A percentile compares a stretch with the other conserved stretches of the same genome.
phyloP scores from a whole-genome alignment of 2,329 filamentous ascomycete species.

The Alternaria brassicae region DNA sequence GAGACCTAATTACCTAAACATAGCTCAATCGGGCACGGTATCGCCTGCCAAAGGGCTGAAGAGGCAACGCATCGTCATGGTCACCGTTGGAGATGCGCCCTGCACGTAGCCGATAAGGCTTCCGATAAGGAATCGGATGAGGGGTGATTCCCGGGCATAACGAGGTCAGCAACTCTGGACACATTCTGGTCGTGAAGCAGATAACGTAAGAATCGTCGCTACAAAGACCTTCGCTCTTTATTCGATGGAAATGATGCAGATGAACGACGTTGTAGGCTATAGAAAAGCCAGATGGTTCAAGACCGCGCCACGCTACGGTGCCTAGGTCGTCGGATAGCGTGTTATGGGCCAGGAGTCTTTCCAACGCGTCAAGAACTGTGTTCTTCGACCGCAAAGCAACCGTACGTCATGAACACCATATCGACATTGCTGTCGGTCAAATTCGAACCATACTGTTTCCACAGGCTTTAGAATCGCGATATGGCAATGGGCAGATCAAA shows the following conservation, averaged over 20 bases:
- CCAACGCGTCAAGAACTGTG: not conserved
- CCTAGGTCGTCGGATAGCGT: too few relatives aligned
- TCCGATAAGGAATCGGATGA: not conserved
- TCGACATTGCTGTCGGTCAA: not conserved
- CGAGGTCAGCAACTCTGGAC: accelerated
- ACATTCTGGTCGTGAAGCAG: not conserved
- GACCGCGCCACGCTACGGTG: not conserved
- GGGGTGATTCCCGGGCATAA: not conserved
- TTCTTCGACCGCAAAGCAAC: not conserved
- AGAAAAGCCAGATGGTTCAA: not conserved
- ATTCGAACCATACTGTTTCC: too few relatives aligned
- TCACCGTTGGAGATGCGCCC: not conserved
- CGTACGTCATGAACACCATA: not conserved
- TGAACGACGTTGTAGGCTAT: not conserved
- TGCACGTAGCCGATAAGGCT: not conserved
- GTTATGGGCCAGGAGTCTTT: not conserved
- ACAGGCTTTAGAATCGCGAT: not conserved
- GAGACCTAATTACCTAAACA: not conserved
- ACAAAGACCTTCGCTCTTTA: not conserved
- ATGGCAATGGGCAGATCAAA: not conserved
- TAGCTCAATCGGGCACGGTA: not conserved
- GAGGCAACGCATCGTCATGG: not conserved
- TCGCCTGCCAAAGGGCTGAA: not conserved
- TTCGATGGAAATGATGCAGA: not conserved
- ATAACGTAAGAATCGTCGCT: not conserved